Evolutionary conservation across 371 early-diverging fungal genomes (phyloP).

Genomic region (Amoeboaphelidium protococcarum): DNA sequence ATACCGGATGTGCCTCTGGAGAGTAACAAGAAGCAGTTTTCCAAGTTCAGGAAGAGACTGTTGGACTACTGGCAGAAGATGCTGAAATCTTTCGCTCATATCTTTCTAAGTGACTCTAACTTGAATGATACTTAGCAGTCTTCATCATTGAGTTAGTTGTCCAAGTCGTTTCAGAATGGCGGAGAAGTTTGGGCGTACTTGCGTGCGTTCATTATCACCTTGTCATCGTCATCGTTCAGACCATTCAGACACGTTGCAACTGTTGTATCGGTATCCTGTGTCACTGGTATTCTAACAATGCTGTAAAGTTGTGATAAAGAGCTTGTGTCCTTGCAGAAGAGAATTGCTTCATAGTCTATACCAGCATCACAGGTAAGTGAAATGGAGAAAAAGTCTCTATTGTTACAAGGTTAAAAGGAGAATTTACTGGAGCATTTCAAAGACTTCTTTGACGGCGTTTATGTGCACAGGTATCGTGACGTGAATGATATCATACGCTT

Average conservation of each 20-base stretch:
- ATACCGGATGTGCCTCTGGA: too few relatives aligned
- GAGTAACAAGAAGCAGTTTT: too few relatives aligned
- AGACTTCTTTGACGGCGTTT: slow-evolving; percentile 10
- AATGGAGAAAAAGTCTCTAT: slow-evolving; percentile 12
- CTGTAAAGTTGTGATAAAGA: slow-evolving; percentile 13
- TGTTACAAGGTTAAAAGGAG: slow-evolving; percentile 6
- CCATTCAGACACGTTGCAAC: slow-evolving; percentile 77
- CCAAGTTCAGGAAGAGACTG: too few relatives aligned
- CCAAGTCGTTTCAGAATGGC: too few relatives aligned
- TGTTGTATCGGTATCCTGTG: slow-evolving; percentile 26
- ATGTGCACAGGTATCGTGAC: slow-evolving; percentile 68
- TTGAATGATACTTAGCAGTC: too few relatives aligned
- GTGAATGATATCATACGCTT: slow-evolving; percentile 50
- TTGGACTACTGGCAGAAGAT: too few relatives aligned
- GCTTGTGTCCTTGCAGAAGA: slow-evolving; percentile 1
- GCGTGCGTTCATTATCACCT: slow-evolving; percentile 12
- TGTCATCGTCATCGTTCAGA: slow-evolving; percentile 33
- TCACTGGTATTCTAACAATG: slow-evolving; percentile 28
- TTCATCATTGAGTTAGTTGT: too few relatives aligned
- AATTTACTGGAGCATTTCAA: not conserved
- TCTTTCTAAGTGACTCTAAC: too few relatives aligned
- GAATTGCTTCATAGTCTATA: slow-evolving; percentile 6
- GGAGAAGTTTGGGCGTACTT: too few relatives aligned
- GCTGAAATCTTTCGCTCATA: too few relatives aligned
- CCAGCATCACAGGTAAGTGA: slow-evolving; percentile 15